Evolutionary conservation across 2,329 filamentous ascomycete species (phyloP).

Genomic region (Trichoderma oligosporum): DNA sequence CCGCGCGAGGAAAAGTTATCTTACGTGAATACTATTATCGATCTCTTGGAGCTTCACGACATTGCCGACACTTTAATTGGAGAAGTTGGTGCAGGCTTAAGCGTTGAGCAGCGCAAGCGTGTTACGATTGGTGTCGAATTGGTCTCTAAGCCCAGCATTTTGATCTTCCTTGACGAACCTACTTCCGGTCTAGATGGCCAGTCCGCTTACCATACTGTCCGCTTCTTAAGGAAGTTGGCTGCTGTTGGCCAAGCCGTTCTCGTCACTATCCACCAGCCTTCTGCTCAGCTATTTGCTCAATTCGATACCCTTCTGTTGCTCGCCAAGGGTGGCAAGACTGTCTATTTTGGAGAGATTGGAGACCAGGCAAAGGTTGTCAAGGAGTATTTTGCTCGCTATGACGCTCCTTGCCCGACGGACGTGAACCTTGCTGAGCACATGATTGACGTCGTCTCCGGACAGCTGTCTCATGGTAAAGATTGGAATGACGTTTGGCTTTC

Average conservation of each 20-base stretch:
- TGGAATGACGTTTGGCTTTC: slow-evolving; percentile 69
- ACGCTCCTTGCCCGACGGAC: slow-evolving; percentile 56
- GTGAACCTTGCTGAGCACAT: slow-evolving; percentile 76
- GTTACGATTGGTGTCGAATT: slow-evolving; percentile 60
- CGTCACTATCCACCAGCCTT: slow-evolving; percentile 69
- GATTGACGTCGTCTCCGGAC: slow-evolving; percentile 57
- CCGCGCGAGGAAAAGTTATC: slow-evolving; percentile 65
- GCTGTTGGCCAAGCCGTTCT: slow-evolving; percentile 64
- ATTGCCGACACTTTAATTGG: slow-evolving; percentile 48
- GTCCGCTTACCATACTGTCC: slow-evolving; percentile 62
- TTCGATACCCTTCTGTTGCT: slow-evolving; percentile 65
- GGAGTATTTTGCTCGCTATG: slow-evolving; percentile 63
- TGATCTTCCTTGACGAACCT: slow-evolving; percentile 61
- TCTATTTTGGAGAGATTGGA: slow-evolving; percentile 66
- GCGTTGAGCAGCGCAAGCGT: slow-evolving; percentile 51
- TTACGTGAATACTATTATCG: slow-evolving; percentile 77
- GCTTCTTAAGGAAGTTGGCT: slow-evolving; percentile 63
- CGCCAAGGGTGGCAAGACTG: slow-evolving; percentile 60
- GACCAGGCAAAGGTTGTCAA: slow-evolving; percentile 51
- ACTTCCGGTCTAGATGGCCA: slow-evolving; percentile 65
- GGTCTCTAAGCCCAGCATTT: slow-evolving; percentile 56
- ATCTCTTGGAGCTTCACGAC: slow-evolving; percentile 51
- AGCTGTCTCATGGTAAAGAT: slow-evolving; percentile 46
- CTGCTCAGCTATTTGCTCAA: slow-evolving; percentile 60
- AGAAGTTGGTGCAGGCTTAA: slow-evolving; percentile 48